A percentile compares a stretch with the other conserved stretches of the same genome.
Evolutionary conservation across 305 asterid genomes (phyloP).

Genomic region (Solanum hybrid): DNA sequence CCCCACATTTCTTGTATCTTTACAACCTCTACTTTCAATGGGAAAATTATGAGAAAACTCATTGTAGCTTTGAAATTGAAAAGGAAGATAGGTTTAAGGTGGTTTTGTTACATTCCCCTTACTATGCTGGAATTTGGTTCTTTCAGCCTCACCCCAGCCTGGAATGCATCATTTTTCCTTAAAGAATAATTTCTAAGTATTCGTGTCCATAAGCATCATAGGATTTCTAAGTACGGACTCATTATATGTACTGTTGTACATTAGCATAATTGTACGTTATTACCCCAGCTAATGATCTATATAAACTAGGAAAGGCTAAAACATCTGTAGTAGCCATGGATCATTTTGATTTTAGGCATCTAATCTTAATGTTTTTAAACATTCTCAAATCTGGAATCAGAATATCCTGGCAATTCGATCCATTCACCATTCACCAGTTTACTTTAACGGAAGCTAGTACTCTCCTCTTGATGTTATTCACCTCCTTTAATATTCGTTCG

Average conservation of each 20-base stretch:
- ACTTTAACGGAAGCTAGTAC: background rate
- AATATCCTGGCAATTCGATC: background rate
- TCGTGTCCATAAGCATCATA: background rate
- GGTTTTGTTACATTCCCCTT: background rate
- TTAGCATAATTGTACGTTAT: background rate
- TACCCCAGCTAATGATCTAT: background rate
- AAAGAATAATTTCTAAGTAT: background rate
- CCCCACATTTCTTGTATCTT: slow-evolving; percentile 5
- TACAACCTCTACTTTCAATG: background rate
- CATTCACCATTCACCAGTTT: background rate
- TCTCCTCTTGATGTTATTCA: background rate
- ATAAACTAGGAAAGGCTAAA: background rate
- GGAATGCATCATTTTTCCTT: background rate
- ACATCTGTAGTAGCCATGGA: background rate
- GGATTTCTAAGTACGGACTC: background rate
- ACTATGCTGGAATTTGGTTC: background rate
- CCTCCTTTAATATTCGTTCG: background rate
- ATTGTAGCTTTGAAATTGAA: background rate
- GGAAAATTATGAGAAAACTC: background rate
- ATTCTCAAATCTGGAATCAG: background rate
- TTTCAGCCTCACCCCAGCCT: background rate
- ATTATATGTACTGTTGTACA: background rate
- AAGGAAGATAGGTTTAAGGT: background rate
- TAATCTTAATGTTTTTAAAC: background rate
- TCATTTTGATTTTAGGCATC: background rate